Percentiles rank a stretch among this genome's conserved stretches.
Evolutionary conservation across 148 eudicot species (phyloP).

Genomic region (Camellia sinensis): DNA sequence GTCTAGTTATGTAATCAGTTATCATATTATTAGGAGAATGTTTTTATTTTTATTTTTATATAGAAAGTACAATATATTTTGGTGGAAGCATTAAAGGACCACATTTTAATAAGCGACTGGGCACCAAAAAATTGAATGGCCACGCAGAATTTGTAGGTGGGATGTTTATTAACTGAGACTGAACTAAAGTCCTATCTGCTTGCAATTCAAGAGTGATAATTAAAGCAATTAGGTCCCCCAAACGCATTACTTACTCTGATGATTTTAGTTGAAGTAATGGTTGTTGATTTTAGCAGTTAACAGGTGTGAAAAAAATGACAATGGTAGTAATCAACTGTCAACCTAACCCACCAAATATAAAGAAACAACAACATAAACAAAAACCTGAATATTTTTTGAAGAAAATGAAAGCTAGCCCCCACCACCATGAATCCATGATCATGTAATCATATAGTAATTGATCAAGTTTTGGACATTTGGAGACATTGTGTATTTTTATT

Average conservation of each 20-base stretch:
- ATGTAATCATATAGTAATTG: too few relatives aligned
- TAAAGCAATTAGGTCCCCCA: neutral
- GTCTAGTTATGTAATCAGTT: too few relatives aligned
- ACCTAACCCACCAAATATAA: conserved; percentile 30
- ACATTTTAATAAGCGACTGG: neutral
- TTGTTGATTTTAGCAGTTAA: conserved; percentile 27
- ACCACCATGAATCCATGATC: neutral
- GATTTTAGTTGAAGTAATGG: neutral
- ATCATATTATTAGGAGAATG: too few relatives aligned
- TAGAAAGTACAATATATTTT: too few relatives aligned
- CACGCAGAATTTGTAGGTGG: neutral
- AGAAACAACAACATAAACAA: neutral
- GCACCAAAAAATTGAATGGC: neutral
- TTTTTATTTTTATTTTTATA: too few relatives aligned
- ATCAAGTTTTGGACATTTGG: neutral
- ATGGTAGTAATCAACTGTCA: conserved; percentile 24
- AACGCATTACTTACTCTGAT: neutral
- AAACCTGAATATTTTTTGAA: neutral
- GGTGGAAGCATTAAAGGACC: neutral
- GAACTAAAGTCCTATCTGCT: neutral
- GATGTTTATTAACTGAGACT: neutral
- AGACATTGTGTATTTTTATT: neutral
- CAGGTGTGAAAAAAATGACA: conserved; percentile 9
- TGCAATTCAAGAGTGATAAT: neutral
- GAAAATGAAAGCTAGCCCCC: neutral